A percentile compares a stretch with the other conserved stretches of the same genome.
Evolutionary conservation across 345 rosid genomes (phyloP).

Genomic region (Eucalyptus curtisii): DNA sequence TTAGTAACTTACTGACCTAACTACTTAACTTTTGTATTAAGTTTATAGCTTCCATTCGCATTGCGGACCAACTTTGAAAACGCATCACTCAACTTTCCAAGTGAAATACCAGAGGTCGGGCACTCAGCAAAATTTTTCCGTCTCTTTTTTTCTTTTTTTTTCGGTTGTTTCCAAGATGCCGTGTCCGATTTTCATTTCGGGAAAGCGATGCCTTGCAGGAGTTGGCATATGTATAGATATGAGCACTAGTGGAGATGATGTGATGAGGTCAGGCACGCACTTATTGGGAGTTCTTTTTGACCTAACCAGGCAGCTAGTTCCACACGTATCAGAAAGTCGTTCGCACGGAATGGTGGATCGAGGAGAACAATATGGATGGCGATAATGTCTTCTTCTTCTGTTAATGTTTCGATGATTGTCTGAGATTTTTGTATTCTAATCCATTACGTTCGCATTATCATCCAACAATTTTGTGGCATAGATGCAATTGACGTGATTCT

Average conservation of each 20-base stretch:
- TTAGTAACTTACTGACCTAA: background rate
- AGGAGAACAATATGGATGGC: background rate
- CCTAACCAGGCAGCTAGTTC: background rate
- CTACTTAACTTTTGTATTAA: background rate
- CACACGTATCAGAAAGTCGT: background rate
- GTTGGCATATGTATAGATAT: background rate
- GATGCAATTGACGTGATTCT: background rate
- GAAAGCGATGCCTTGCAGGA: background rate
- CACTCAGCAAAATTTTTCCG: background rate
- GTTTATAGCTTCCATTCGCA: background rate
- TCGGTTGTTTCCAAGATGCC: background rate
- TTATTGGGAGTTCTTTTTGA: background rate
- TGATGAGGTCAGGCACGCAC: background rate
- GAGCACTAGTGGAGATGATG: background rate
- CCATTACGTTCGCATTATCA: background rate
- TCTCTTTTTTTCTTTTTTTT: background rate
- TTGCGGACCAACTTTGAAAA: background rate
- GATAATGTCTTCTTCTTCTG: background rate
- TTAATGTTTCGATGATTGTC: background rate
- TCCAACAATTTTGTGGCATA: background rate
- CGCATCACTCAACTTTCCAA: background rate
- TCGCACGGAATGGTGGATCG: background rate
- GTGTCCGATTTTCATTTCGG: background rate
- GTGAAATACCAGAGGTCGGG: background rate
- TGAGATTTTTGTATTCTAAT: background rate